A percentile compares a stretch with the other conserved stretches of the same genome.
Evolutionary conservation across 176 grass and related monocot species (phyloP).

Genomic region (Lolium multiflorum): DNA sequence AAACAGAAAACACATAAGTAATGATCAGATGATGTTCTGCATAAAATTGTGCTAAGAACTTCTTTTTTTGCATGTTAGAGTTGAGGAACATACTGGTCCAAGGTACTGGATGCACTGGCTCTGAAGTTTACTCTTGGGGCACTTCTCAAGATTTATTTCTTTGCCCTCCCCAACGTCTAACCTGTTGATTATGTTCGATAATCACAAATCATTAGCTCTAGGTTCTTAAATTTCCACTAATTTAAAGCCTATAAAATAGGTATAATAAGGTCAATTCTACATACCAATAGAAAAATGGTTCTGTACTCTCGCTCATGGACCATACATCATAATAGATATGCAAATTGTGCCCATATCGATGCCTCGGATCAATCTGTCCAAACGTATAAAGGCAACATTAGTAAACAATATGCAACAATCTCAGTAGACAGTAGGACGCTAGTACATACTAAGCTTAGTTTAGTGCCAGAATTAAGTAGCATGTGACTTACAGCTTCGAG

Average conservation of each 20-base stretch:
- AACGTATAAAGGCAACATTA: conserved; percentile 22
- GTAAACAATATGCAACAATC: conserved; percentile 50
- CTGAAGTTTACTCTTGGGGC: conserved; percentile 81
- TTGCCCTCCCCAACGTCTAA: conserved; percentile 97
- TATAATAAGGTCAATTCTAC: conserved; percentile 11
- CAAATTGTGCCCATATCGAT: conserved; percentile 96
- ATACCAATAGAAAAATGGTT: conserved; percentile 97
- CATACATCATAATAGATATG: conserved; percentile 92
- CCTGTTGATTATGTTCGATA: conserved; percentile 54
- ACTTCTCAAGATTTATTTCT: conserved; percentile 90
- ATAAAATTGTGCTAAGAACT: background rate
- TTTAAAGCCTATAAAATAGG: background rate
- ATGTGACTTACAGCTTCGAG: conserved; percentile 95
- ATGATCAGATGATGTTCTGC: conserved; percentile 26
- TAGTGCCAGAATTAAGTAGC: conserved; percentile 37
- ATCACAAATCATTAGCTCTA: conserved; percentile 7
- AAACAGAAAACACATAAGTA: conserved; percentile 13
- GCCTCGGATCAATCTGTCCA: conserved; percentile 94
- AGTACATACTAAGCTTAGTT: background rate
- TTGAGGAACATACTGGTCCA: conserved; percentile 71
- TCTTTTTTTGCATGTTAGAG: background rate
- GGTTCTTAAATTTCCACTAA: background rate
- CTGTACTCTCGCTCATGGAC: conserved; percentile 78
- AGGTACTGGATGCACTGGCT: conserved; percentile 90
- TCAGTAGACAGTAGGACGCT: conserved; percentile 36